Evolutionary conservation across 2,329 filamentous ascomycete genomes (phyloP).

Genomic region (Dendrostoma leiphaemia): DNA sequence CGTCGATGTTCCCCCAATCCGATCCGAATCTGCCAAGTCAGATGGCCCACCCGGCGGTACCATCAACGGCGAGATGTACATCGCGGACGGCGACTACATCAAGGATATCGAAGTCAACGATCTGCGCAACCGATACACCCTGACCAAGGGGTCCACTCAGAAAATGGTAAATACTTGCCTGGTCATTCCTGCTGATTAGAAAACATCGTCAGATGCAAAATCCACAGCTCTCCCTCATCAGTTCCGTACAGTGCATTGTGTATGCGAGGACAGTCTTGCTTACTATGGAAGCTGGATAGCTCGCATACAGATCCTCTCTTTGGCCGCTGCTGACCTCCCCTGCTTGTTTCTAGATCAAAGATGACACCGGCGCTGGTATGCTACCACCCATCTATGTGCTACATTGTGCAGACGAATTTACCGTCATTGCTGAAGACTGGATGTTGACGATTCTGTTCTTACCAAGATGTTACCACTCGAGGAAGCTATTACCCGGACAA

Average conservation of each 20-base stretch:
- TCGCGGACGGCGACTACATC: conserved; percentile 95
- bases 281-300: conserved; percentile 66
- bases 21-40: conserved; percentile 40
- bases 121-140: conserved; percentile 89
- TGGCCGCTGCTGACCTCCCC: conserved; percentile 91
- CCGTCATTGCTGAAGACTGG: conserved; percentile 38
- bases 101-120: conserved; percentile 99
- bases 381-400: conserved; percentile 50
- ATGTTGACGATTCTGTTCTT: conserved; percentile 59
- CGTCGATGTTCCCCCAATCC: conserved; percentile 82
- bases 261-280: conserved; percentile 65
- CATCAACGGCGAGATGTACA: conserved; percentile 85
- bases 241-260: conserved; percentile 21
- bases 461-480: conserved; percentile 96
- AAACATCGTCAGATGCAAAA: conserved; percentile 29
- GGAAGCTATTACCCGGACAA: conserved; percentile 98
- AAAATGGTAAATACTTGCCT: conserved; percentile 96
- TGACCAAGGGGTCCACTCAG: conserved; percentile 96
- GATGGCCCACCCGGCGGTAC: conserved; percentile 45
- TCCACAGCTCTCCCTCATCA: conserved; percentile 21
- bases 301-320: conserved; percentile 61
- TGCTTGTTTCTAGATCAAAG: conserved; percentile 96
- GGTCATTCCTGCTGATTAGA: conserved; percentile 65
- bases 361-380: conserved; percentile 99
- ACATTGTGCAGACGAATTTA: not conserved